Evolutionary conservation across 1,284 basidiomycete genomes (phyloP).

Genomic region (Ceratorhiza oryzae-sativae): DNA sequence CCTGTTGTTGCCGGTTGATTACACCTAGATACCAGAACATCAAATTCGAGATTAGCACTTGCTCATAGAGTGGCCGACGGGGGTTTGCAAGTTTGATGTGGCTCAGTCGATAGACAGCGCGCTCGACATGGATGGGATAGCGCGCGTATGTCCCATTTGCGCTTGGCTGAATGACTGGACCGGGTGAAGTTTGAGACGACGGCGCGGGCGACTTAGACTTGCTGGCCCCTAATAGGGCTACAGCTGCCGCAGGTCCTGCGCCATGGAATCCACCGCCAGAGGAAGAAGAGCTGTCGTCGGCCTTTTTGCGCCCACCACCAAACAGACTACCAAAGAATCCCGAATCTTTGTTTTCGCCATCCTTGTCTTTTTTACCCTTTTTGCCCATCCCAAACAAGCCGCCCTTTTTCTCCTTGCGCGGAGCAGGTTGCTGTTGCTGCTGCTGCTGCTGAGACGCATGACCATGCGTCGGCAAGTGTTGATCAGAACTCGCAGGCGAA

Average conservation of each 20-base stretch:
- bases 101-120: slow-evolving; percentile 94
- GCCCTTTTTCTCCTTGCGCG: slow-evolving; percentile 39
- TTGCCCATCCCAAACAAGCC: slow-evolving; percentile 38
- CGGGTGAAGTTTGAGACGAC: slow-evolving; percentile 4
- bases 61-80: slow-evolving; percentile 93
- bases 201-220: slow-evolving; percentile 77
- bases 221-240: slow-evolving; percentile 79
- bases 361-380: slow-evolving; percentile 49
- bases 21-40: slow-evolving; percentile 99
- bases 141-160: slow-evolving; percentile 69
- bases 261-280: slow-evolving; percentile 59
- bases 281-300: slow-evolving; percentile 63
- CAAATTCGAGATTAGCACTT: slow-evolving; percentile 97
- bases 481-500: slow-evolving; percentile 56
- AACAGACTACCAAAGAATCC: slow-evolving; percentile 91
- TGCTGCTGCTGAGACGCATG: slow-evolving; percentile 44
- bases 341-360: slow-evolving; percentile 62
- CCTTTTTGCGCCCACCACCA: slow-evolving; percentile 75
- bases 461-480: slow-evolving; percentile 48
- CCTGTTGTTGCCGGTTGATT: slow-evolving; percentile 72
- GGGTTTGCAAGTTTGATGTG: slow-evolving; percentile 99
- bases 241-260: slow-evolving; percentile 79
- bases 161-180: slow-evolving; percentile 57
- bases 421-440: no score
- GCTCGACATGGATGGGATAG: slow-evolving; percentile 97